phyloP scores from a whole-genome alignment of 495 filamentous ascomycete genomes.

The Amphirosellinia nigrospora region DNA sequence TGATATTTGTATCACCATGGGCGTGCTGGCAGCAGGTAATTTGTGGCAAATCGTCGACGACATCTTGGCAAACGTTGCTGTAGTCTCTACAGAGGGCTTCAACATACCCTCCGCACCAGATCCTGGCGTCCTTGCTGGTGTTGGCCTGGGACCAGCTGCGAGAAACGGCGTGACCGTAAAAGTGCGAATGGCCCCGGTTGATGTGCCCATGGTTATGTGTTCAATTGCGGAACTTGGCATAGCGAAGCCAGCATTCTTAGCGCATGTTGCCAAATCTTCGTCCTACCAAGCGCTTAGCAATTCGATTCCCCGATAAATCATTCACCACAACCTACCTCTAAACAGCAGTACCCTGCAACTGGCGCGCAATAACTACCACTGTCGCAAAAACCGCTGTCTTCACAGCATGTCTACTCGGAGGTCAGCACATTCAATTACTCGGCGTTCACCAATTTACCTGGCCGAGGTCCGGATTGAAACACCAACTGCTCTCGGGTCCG shows the following conservation, averaged over 20 bases:
- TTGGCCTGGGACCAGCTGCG: neutral
- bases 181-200: constrained; percentile 23
- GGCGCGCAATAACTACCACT: constrained; percentile 48
- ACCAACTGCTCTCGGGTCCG: constrained; percentile 37
- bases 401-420: constrained; percentile 44
- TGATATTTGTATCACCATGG: constrained; percentile 20
- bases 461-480: constrained; percentile 44
- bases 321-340: constrained; percentile 37
- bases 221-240: constrained; percentile 29
- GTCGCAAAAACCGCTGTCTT: constrained; percentile 47
- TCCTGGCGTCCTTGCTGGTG: neutral
- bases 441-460: constrained; percentile 36
- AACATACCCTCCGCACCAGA: neutral
- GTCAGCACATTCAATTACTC: constrained; percentile 23
- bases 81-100: neutral
- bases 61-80: neutral
- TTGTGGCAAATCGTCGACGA: neutral
- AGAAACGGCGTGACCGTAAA: constrained; percentile 32
- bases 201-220: neutral
- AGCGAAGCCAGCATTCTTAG: constrained; percentile 43
- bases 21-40: neutral
- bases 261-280: constrained; percentile 46
- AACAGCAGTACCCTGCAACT: constrained; percentile 50
- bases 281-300: constrained; percentile 36
- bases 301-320: neutral